These are phyloP conservation scores for Nitzschia inconspicua DNA, from an alignment of 108 stramenopile species.

Conservation along the genomic window DNA sequence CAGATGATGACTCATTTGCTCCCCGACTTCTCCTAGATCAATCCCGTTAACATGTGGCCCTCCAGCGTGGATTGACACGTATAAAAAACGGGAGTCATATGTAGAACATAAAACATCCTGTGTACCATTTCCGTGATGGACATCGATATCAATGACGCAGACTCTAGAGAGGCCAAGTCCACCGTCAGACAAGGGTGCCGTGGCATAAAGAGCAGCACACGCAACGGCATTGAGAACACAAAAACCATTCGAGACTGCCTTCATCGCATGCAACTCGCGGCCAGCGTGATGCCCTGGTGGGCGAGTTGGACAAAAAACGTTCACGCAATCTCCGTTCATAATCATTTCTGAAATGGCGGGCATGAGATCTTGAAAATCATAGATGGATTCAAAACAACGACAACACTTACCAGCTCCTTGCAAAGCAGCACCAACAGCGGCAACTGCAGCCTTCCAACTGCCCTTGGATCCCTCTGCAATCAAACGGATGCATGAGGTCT, in stretches of 20 bases:
- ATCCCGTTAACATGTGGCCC: constrained; percentile 79
- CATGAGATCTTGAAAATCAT: too few relatives aligned
- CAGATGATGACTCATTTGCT: constrained; percentile 36
- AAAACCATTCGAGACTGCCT: constrained; percentile 92
- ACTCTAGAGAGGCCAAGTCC: constrained; percentile 81
- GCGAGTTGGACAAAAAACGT: constrained; percentile 87
- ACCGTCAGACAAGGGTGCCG: constrained; percentile 67
- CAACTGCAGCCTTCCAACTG: constrained; percentile 83
- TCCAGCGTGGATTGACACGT: constrained; percentile 85
- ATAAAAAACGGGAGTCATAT: constrained; percentile 87
- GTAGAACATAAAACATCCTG: constrained; percentile 88
- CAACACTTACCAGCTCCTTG: too few relatives aligned
- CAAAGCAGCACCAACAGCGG: constrained; percentile 86
- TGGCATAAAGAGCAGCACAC: constrained; percentile 94
- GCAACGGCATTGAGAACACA: constrained; percentile 96
- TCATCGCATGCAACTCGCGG: constrained; percentile 79
- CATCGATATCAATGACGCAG: constrained; percentile 92
- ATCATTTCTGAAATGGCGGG: too few relatives aligned
- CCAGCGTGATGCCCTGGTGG: constrained; percentile 96
- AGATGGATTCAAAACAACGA: too few relatives aligned
- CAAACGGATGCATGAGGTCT: neutral
- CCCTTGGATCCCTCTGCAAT: constrained; percentile 70
- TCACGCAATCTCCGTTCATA: constrained; percentile 76
- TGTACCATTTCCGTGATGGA: constrained; percentile 95
- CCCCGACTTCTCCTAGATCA: constrained; percentile 58